Evolutionary conservation across 2,329 filamentous ascomycete genomes (phyloP).

Genomic region (Calonectria pteridis): DNA sequence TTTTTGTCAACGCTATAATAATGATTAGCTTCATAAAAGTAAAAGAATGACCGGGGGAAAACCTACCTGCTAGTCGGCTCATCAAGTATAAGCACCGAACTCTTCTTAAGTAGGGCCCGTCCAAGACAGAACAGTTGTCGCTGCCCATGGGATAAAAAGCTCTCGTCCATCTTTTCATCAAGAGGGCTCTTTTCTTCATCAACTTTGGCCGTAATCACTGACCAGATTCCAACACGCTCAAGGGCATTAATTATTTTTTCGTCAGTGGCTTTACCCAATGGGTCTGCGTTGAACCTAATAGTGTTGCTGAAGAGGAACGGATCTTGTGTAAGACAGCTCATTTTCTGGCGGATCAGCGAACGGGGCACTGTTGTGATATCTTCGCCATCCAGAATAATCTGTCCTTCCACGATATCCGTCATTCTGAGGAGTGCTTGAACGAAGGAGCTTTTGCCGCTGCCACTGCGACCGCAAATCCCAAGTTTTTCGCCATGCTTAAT

Average conservation of each 20-base stretch:
- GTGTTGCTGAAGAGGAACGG: constrained; percentile 63
- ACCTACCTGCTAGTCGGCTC: constrained; percentile 55
- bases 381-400: constrained; percentile 60
- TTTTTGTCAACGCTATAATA: constrained; percentile 44
- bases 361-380: constrained; percentile 49
- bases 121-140: constrained; percentile 50
- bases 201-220: constrained; percentile 54
- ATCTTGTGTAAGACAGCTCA: constrained; percentile 66
- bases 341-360: constrained; percentile 43
- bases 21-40: constrained; percentile 16
- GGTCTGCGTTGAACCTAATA: constrained; percentile 65
- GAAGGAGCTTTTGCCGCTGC: constrained; percentile 54
- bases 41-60: neutral
- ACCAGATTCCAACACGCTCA: constrained; percentile 60
- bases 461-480: constrained; percentile 60
- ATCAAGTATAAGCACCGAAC: constrained; percentile 49
- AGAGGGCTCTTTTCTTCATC: constrained; percentile 48
- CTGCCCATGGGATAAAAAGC: constrained; percentile 53
- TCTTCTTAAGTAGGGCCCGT: constrained; percentile 46
- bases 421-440: constrained; percentile 62
- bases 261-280: constrained; percentile 53
- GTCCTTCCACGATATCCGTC: constrained; percentile 57
- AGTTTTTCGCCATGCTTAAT: constrained; percentile 53
- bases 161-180: constrained; percentile 49
- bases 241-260: constrained; percentile 59